These are phyloP conservation scores for Blastocystis sp. DNA, from an alignment of 352 stramenopile genomes.

Conservation along the genomic window DNA sequence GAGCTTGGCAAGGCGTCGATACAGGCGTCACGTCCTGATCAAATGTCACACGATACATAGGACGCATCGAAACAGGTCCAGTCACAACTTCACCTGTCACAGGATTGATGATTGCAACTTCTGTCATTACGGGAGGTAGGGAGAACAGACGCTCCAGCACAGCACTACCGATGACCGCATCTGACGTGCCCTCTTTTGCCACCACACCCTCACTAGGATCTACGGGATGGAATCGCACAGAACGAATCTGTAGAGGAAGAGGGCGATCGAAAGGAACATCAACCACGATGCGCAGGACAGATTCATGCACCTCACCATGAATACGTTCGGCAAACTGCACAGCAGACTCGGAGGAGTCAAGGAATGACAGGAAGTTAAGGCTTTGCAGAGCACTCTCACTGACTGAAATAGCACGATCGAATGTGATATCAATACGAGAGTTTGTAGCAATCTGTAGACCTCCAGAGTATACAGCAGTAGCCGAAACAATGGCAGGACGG, in stretches of 20 bases:
- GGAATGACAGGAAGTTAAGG: background rate
- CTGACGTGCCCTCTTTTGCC: background rate
- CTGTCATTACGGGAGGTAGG: background rate
- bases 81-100: background rate
- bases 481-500: background rate
- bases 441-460: background rate
- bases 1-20: background rate
- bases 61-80: background rate
- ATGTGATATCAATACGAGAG: constrained; percentile 33
- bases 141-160: background rate
- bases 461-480: constrained; percentile 12
- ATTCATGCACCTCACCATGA: background rate
- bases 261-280: background rate
- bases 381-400: background rate
- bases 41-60: constrained; percentile 15
- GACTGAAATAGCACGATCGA: background rate
- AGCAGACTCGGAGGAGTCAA: background rate
- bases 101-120: background rate
- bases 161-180: background rate
- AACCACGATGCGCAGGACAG: background rate
- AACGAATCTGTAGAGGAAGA: background rate
- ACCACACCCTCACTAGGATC: background rate
- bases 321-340: background rate
- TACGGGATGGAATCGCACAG: background rate
- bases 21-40: background rate